phyloP scores from a whole-genome alignment of 169 alveolate species.

The Cryptosporidium viatorum region DNA sequence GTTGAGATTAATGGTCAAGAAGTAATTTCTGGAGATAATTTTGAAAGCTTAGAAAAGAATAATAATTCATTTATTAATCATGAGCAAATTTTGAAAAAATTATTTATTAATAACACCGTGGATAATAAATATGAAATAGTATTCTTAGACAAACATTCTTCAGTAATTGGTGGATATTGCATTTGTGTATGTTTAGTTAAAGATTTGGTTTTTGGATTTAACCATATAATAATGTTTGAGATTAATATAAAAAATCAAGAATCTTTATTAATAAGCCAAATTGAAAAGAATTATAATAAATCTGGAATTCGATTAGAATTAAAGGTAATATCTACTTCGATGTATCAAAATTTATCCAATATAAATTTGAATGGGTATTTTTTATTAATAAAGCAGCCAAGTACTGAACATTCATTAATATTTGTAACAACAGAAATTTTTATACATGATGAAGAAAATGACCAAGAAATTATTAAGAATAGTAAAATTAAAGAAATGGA shows the following conservation, averaged over 20 bases:
- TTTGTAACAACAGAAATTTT: constrained; percentile 9
- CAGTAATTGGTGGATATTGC: background rate
- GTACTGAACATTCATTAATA: background rate
- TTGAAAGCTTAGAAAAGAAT: background rate
- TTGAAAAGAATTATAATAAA: background rate
- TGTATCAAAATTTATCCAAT: background rate
- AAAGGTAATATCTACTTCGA: background rate
- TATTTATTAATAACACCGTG: background rate
- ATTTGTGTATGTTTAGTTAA: constrained; percentile 15
- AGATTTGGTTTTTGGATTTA: background rate
- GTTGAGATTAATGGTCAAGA: background rate
- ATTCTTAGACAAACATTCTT: constrained; percentile 4
- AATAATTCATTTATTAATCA: background rate
- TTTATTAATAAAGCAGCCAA: background rate
- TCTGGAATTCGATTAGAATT: background rate
- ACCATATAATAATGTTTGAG: constrained; percentile 34
- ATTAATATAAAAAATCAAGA: background rate
- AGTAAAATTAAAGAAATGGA: background rate
- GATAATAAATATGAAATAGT: constrained; percentile 1
- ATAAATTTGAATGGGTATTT: background rate
- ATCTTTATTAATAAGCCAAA: background rate
- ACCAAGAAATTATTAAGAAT: background rate
- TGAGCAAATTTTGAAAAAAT: constrained; percentile 4
- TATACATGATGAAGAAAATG: background rate
- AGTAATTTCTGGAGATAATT: background rate